These are phyloP conservation scores for Pelargonium citronellum DNA, from an alignment of 441 rosid species.

Conservation along the genomic window DNA sequence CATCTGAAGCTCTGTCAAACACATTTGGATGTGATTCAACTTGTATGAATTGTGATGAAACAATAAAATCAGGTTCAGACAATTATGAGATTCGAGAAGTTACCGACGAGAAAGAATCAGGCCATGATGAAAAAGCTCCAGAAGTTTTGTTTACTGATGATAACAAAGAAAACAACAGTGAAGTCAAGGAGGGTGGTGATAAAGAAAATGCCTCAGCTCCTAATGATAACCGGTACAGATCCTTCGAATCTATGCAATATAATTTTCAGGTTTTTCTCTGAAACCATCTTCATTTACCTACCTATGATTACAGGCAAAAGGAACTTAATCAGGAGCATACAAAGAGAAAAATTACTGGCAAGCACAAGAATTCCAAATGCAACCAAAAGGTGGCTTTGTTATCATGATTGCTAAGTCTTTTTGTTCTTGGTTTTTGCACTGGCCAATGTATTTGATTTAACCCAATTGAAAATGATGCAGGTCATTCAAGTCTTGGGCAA, in stretches of 20 bases:
- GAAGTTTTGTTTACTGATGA: not conserved
- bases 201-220: conserved; percentile 33
- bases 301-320: conserved; percentile 31
- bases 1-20: conserved; percentile 16
- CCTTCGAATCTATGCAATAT: not conserved
- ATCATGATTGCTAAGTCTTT: too few relatives aligned
- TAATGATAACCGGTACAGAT: conserved; percentile 48
- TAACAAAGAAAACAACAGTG: not conserved
- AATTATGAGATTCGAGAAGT: too few relatives aligned
- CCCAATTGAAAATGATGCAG: conserved; percentile 32
- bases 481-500: conserved; percentile 28
- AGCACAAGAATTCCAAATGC: conserved; percentile 32
- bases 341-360: conserved; percentile 34
- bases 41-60: not conserved
- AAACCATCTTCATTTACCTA: too few relatives aligned
- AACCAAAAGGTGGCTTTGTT: conserved; percentile 32
- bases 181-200: conserved; percentile 17
- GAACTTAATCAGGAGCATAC: conserved; percentile 11
- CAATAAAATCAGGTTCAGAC: too few relatives aligned
- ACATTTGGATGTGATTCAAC: too few relatives aligned
- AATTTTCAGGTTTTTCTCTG: too few relatives aligned
- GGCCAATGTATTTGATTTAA: conserved; percentile 17
- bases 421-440: not conserved
- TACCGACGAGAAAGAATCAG: not conserved
- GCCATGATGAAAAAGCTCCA: conserved; percentile 3